A percentile compares a stretch with the other conserved stretches of the same genome.
phyloP scores from a whole-genome alignment of 202 grass and related monocot genomes.

The Setaria italica region DNA sequence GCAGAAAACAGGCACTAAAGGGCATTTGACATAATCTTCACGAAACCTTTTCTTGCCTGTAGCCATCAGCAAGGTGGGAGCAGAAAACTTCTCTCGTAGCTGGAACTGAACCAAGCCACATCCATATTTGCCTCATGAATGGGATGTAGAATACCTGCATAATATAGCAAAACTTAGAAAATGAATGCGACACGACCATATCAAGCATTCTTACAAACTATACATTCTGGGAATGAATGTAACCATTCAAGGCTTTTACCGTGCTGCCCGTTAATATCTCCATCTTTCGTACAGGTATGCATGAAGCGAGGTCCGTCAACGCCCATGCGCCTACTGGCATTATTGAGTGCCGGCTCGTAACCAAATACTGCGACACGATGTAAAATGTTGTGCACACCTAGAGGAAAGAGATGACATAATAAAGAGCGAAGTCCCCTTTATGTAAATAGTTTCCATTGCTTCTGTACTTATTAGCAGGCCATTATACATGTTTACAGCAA shows the following conservation, averaged over 20 bases:
- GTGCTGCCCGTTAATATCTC: slow-evolving; percentile 55
- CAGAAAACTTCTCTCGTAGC: slow-evolving; percentile 57
- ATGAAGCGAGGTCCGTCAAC: slow-evolving; percentile 28
- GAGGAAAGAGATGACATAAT: too few species aligned
- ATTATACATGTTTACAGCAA: too few species aligned
- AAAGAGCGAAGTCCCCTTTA: too few species aligned
- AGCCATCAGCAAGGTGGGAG: slow-evolving; percentile 24
- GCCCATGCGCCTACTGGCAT: slow-evolving; percentile 47
- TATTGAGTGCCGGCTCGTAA: slow-evolving; percentile 61
- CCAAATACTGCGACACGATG: slow-evolving; percentile 52
- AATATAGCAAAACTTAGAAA: too few species aligned
- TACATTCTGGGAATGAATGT: not conserved
- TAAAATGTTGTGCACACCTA: too few species aligned
- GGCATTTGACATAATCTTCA: not conserved
- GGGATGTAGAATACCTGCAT: slow-evolving; percentile 57
- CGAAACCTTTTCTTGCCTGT: slow-evolving; percentile 35
- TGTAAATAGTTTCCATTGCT: too few species aligned
- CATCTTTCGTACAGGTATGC: slow-evolving; percentile 50
- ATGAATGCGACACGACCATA: too few species aligned
- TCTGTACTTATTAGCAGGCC: too few species aligned
- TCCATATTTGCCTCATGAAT: slow-evolving; percentile 58
- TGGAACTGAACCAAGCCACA: slow-evolving; percentile 53
- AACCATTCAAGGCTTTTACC: slow-evolving; percentile 15
- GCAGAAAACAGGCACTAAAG: slow-evolving; percentile 25
- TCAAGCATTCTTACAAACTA: too few species aligned